Percentiles rank a stretch among this genome's conserved stretches.
Conservation (phyloP, 805 yeast genomes). For the Suhomyces sp. region DNA sequence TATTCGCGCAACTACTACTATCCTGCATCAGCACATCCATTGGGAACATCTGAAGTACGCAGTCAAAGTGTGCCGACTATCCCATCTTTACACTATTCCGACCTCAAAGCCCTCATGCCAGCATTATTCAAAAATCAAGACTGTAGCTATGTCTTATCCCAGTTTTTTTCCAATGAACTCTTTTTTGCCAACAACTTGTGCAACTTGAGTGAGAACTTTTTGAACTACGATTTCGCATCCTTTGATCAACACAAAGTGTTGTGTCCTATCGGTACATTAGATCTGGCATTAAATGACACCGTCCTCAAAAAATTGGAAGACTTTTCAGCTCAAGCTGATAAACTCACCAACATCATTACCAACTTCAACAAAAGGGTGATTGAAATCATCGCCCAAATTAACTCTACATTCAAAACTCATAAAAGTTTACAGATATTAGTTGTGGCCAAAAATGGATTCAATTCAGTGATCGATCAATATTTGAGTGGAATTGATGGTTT, state of each 20-base stretch:
- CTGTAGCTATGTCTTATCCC: slow-evolving; percentile 2
- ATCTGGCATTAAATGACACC: neutral
- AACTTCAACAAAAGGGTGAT: slow-evolving; percentile 8
- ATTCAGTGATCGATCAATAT: slow-evolving; percentile 6
- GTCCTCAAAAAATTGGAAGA: slow-evolving; percentile 5
- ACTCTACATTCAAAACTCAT: neutral
- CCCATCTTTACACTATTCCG: neutral
- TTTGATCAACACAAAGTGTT: slow-evolving; percentile 4
- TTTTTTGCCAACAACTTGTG: slow-evolving; percentile 13
- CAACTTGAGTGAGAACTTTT: slow-evolving; percentile 9
- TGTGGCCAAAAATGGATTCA: slow-evolving; percentile 7
- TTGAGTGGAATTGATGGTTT: slow-evolving; percentile 9
- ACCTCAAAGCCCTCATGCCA: slow-evolving; percentile 6
- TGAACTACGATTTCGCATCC: slow-evolving; percentile 8
- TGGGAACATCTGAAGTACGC: neutral
- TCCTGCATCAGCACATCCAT: neutral
- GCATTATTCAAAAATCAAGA: slow-evolving; percentile 4
- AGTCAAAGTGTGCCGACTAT: neutral
- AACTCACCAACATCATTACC: slow-evolving; percentile 4
- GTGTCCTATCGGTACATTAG: slow-evolving; percentile 4
- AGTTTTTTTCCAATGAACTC: slow-evolving; percentile 14
- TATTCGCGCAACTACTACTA: neutral
- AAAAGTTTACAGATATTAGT: slow-evolving; percentile 5
- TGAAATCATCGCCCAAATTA: neutral
- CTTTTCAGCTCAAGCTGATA: slow-evolving; percentile 5